These are phyloP conservation scores for Diaporthe longicolla DNA, from an alignment of 2,329 filamentous ascomycete genomes.

Conservation along the genomic window DNA sequence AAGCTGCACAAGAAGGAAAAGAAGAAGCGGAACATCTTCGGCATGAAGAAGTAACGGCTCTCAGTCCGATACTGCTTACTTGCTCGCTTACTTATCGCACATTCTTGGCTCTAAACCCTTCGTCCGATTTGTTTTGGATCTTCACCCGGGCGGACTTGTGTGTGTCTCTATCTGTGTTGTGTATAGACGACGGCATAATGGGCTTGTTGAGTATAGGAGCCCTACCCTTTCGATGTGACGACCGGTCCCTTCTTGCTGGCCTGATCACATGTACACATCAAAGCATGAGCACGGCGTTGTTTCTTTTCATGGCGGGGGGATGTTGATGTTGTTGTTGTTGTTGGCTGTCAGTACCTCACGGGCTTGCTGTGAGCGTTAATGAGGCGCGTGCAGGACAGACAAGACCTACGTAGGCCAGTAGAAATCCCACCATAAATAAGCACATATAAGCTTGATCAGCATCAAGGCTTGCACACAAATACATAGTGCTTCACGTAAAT, in stretches of 20 bases:
- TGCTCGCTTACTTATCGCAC: not conserved
- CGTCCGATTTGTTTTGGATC: not conserved
- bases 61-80: not conserved
- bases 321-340: too few species aligned
- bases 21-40: slow-evolving; percentile 72
- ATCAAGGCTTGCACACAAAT: not conserved
- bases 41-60: slow-evolving; percentile 68
- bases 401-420: not conserved
- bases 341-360: not conserved
- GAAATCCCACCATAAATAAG: slow-evolving; percentile 11
- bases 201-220: not conserved
- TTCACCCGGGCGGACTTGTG: not conserved
- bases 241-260: not conserved
- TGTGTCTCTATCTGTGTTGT: not conserved
- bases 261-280: slow-evolving; percentile 22
- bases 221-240: not conserved
- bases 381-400: not conserved
- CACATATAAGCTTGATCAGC: not conserved
- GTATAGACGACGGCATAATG: slow-evolving; percentile 16
- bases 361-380: not conserved
- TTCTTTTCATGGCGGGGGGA: not conserved
- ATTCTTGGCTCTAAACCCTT: not conserved
- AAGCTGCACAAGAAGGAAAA: slow-evolving; percentile 70
- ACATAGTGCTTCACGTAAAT: not conserved
- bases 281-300: slow-evolving; percentile 40